These are phyloP conservation scores for Aspergillus sp. DNA, from an alignment of 2,329 filamentous ascomycete genomes.

Conservation along the genomic window DNA sequence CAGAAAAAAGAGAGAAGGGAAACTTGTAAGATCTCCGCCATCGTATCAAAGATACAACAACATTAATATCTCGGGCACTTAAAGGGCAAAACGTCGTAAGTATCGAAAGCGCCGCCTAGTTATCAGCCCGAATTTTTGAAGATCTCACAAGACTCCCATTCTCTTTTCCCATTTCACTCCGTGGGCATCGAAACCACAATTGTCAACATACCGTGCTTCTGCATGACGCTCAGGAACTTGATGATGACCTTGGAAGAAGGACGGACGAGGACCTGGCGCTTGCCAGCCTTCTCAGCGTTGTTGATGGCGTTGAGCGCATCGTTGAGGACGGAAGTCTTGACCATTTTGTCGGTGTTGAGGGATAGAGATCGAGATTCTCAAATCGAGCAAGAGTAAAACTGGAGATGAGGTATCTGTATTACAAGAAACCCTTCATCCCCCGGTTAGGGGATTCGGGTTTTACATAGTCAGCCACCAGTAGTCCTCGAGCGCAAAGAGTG, in stretches of 20 bases:
- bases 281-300: conserved; percentile 99
- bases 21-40: conserved; percentile 96
- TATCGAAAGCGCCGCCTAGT: conserved; percentile 95
- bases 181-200: conserved; percentile 6
- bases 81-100: conserved; percentile 95
- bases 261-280: conserved; percentile 98
- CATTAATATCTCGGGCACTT: conserved; percentile 97
- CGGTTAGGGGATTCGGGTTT: conserved; percentile 7
- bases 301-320: conserved; percentile 99
- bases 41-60: conserved; percentile 35
- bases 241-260: conserved; percentile 99
- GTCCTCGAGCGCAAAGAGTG: conserved; percentile 68
- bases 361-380: conserved; percentile 48
- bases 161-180: background rate
- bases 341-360: conserved; percentile 75
- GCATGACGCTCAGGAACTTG: conserved; percentile 99
- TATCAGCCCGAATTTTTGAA: conserved; percentile 85
- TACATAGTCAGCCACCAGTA: conserved; percentile 61
- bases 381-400: conserved; percentile 37
- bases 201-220: conserved; percentile 84
- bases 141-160: background rate
- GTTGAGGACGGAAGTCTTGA: conserved; percentile 98
- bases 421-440: background rate
- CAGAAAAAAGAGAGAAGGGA: conserved; percentile 41
- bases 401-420: conserved; percentile 40